These are phyloP conservation scores for Dichomitus squalens DNA, from an alignment of 1,284 basidiomycete species.

Conservation along the genomic window DNA sequence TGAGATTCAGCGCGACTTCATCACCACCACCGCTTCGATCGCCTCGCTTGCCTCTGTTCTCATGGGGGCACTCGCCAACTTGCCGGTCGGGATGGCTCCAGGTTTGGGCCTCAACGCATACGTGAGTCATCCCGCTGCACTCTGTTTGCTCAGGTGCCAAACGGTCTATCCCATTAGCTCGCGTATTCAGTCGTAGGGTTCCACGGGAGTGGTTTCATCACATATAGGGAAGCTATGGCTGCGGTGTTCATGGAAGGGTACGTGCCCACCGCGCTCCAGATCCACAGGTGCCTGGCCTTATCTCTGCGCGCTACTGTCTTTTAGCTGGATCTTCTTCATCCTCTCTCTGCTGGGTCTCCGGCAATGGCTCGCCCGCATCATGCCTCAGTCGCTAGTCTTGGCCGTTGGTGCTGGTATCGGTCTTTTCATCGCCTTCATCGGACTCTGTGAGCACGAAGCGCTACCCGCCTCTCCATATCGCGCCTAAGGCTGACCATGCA, in stretches of 20 bases:
- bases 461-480: background rate
- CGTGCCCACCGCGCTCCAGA: background rate
- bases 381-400: slow-evolving; percentile 86
- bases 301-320: background rate
- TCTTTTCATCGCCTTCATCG: slow-evolving; percentile 82
- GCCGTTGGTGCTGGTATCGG: slow-evolving; percentile 89
- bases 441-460: slow-evolving; percentile 49
- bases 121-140: slow-evolving; percentile 42
- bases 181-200: slow-evolving; percentile 87
- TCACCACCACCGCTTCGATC: slow-evolving; percentile 80
- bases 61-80: slow-evolving; percentile 85
- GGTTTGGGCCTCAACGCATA: slow-evolving; percentile 86
- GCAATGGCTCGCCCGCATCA: slow-evolving; percentile 88
- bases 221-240: slow-evolving; percentile 82
- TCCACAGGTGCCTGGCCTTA: background rate
- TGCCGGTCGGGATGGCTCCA: slow-evolving; percentile 82
- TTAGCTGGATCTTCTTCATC: slow-evolving; percentile 81
- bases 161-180: slow-evolving; percentile 54
- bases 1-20: slow-evolving; percentile 72
- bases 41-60: slow-evolving; percentile 75
- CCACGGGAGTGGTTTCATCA: slow-evolving; percentile 76
- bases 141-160: background rate
- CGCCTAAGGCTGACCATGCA: background rate
- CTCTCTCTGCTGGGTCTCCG: slow-evolving; percentile 85
- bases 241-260: slow-evolving; percentile 89